Evolutionary conservation across 1,284 basidiomycete genomes (phyloP).

Genomic region (Grifola frondosa): DNA sequence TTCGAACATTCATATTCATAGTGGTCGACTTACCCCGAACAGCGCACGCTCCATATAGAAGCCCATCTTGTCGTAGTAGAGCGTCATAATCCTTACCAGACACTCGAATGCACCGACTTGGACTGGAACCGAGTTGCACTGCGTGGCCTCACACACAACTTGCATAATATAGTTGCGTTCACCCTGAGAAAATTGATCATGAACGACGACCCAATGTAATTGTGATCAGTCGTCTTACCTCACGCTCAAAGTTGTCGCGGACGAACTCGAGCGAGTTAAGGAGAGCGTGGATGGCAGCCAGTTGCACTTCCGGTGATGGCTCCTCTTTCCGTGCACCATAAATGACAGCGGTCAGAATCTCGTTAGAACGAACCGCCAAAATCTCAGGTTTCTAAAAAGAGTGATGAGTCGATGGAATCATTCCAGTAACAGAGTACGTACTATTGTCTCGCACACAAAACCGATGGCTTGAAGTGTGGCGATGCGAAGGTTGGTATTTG

Average conservation of each 20-base stretch:
- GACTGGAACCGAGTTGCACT: slow-evolving; percentile 75
- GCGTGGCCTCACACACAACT: slow-evolving; percentile 98
- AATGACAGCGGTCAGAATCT: slow-evolving; percentile 98
- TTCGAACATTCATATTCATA: background rate
- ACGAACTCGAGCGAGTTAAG: slow-evolving; percentile 98
- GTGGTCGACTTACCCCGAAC: slow-evolving; percentile 75
- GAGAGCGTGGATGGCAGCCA: slow-evolving; percentile 92
- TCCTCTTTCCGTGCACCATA: slow-evolving; percentile 98
- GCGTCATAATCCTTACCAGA: slow-evolving; percentile 93
- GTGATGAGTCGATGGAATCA: slow-evolving; percentile 9
- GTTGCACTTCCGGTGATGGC: slow-evolving; percentile 88
- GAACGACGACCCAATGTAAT: background rate
- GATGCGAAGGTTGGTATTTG: slow-evolving; percentile 80
- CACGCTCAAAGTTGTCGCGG: slow-evolving; percentile 95
- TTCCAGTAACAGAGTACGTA: slow-evolving; percentile 44
- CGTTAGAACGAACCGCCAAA: slow-evolving; percentile 87
- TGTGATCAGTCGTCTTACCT: slow-evolving; percentile 51
- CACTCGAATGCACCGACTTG: slow-evolving; percentile 95
- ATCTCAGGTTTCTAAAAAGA: slow-evolving; percentile 82
- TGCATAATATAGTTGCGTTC: slow-evolving; percentile 99
- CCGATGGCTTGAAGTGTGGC: slow-evolving; percentile 94
- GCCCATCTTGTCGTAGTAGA: slow-evolving; percentile 99
- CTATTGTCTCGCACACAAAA: slow-evolving; percentile 95
- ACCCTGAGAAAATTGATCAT: slow-evolving; percentile 54
- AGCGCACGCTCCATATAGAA: slow-evolving; percentile 99